Conservation (phyloP, 768 basidiomycete genomes). For the Hygrocybe punicea region DNA sequence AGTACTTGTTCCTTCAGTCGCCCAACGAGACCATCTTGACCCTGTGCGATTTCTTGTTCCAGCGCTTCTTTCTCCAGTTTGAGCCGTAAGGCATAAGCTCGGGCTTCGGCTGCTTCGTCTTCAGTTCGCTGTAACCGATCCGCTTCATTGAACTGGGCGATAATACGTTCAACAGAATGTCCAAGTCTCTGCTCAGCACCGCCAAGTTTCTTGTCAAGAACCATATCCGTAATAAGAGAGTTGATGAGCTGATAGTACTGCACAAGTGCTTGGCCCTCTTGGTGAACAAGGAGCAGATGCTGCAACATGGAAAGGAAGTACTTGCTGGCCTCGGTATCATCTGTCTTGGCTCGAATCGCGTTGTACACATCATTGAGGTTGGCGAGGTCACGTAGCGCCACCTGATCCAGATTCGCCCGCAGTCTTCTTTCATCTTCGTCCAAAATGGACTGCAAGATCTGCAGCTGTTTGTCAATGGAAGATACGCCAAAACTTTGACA, state of each 20-base stretch:
- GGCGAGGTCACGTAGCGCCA: constrained; percentile 70
- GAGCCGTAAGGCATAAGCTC: constrained; percentile 58
- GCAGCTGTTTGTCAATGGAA: constrained; percentile 63
- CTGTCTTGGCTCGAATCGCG: constrained; percentile 72
- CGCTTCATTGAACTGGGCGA: constrained; percentile 86
- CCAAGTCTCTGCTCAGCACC: constrained; percentile 85
- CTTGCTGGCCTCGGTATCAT: constrained; percentile 72
- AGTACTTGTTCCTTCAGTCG: constrained; percentile 68
- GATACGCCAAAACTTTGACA: constrained; percentile 64
- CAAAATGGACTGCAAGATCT: constrained; percentile 54
- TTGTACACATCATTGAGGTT: constrained; percentile 86
- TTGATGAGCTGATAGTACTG: constrained; percentile 92
- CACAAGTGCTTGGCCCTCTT: constrained; percentile 78
- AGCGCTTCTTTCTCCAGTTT: constrained; percentile 80
- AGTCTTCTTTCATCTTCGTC: constrained; percentile 74
- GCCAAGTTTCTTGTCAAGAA: constrained; percentile 84
- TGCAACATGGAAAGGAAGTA: constrained; percentile 94
- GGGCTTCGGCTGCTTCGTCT: constrained; percentile 69
- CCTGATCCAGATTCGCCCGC: constrained; percentile 70
- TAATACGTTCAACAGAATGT: constrained; percentile 82
- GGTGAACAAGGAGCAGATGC: constrained; percentile 85
- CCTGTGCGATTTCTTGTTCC: constrained; percentile 77
- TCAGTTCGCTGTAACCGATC: constrained; percentile 78
- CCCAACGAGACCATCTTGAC: constrained; percentile 81
- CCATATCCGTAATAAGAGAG: constrained; percentile 83